Percentiles rank a stretch among this genome's conserved stretches.
phyloP scores from a whole-genome alignment of 116 monocot species.

The Trichopus zeylanicus region DNA sequence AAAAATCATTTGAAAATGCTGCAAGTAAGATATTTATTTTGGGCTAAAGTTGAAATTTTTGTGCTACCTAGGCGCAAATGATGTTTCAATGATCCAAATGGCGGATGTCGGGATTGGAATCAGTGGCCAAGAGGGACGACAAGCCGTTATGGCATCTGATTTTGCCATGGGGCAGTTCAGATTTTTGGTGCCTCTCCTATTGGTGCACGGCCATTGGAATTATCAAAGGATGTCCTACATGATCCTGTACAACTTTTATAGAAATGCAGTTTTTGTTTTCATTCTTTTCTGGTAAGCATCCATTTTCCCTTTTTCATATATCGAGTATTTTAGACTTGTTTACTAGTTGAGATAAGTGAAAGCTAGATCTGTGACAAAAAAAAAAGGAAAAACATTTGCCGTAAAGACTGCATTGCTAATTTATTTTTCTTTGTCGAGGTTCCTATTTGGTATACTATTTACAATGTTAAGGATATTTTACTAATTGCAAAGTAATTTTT shows the following conservation, averaged over 20 bases:
- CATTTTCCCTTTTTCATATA: background rate
- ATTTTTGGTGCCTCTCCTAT: slow-evolving; percentile 85
- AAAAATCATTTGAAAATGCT: background rate
- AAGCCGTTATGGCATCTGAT: slow-evolving; percentile 99
- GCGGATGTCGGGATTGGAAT: slow-evolving; percentile 99
- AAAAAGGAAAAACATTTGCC: too few relatives aligned
- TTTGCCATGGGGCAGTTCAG: slow-evolving; percentile 98
- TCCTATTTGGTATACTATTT: too few relatives aligned
- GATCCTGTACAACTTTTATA: slow-evolving; percentile 97
- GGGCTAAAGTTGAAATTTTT: background rate
- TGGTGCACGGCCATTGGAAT: slow-evolving; percentile 99
- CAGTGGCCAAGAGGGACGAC: slow-evolving; percentile 94
- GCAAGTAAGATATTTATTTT: background rate
- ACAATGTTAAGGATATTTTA: too few relatives aligned
- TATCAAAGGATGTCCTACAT: slow-evolving; percentile 92
- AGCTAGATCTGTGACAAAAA: too few relatives aligned
- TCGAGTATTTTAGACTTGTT: too few relatives aligned
- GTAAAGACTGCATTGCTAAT: too few relatives aligned
- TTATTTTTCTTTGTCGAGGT: too few relatives aligned
- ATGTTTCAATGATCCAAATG: slow-evolving; percentile 99
- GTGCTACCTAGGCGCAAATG: slow-evolving; percentile 70
- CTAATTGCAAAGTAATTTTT: too few relatives aligned
- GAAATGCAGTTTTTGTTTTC: slow-evolving; percentile 84
- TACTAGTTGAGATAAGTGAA: too few relatives aligned
- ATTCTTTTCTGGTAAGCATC: slow-evolving; percentile 78